A percentile compares a stretch with the other conserved stretches of the same genome.
These are phyloP conservation scores for Apiospora phragmitis DNA, from an alignment of 2,329 filamentous ascomycete genomes.

Conservation along the genomic window DNA sequence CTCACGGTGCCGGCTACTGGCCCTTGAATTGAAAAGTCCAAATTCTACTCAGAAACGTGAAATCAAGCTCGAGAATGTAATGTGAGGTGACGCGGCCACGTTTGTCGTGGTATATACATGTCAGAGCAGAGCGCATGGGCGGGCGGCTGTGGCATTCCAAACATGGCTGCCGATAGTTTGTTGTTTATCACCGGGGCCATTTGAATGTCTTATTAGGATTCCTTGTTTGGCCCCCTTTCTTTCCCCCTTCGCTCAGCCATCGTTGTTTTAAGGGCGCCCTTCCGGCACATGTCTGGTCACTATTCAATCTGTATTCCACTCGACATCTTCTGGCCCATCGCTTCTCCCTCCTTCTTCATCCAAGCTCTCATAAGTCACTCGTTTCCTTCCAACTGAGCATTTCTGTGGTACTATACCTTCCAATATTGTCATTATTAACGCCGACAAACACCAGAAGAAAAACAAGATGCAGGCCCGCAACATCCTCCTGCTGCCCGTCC, in stretches of 20 bases:
- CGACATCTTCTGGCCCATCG: not conserved
- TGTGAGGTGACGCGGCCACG: not conserved
- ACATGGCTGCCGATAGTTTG: not conserved
- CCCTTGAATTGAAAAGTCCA: conserved; percentile 9
- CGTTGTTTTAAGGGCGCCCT: not conserved
- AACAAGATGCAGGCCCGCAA: not conserved
- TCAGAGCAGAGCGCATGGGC: not conserved
- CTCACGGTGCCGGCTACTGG: conserved; percentile 4
- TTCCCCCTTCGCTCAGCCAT: not conserved
- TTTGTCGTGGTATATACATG: not conserved
- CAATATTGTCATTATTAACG: not conserved
- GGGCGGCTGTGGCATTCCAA: not conserved
- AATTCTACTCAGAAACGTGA: conserved; percentile 5
- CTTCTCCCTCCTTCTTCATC: not conserved
- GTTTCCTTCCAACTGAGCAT: not conserved
- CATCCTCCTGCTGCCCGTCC: not conserved
- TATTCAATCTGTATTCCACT: not conserved
- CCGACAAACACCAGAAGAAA: not conserved
- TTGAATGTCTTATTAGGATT: not conserved
- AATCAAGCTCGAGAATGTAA: not conserved
- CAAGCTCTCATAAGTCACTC: not conserved
- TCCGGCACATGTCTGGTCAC: not conserved
- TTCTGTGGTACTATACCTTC: not conserved
- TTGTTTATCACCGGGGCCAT: not conserved
- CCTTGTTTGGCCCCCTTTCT: not conserved